Evolutionary conservation across 129 eudicot species (phyloP).

Genomic region (Oenanthe sinensis): DNA sequence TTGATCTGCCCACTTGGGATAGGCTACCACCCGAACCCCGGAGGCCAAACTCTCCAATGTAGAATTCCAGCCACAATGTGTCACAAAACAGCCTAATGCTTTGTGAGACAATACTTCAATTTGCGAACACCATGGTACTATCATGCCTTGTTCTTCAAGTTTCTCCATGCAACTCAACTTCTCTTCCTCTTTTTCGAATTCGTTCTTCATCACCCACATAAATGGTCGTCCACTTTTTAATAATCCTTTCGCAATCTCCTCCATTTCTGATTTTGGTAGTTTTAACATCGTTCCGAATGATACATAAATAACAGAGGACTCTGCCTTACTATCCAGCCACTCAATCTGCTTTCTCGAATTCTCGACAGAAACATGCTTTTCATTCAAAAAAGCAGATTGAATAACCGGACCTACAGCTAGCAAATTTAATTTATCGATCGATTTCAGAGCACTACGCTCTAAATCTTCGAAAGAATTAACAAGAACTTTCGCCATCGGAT

Average conservation of each 20-base stretch:
- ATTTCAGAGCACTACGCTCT: constrained; percentile 11
- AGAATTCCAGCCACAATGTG: constrained; percentile 15
- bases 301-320: constrained; percentile 16
- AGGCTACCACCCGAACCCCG: constrained; percentile 7
- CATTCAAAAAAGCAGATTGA: constrained; percentile 18
- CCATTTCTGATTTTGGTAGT: neutral
- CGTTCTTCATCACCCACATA: constrained; percentile 14
- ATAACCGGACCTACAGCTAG: constrained; percentile 24
- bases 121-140: constrained; percentile 10
- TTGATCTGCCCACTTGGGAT: constrained; percentile 12
- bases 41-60: constrained; percentile 6
- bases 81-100: constrained; percentile 2
- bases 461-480: constrained; percentile 24
- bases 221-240: constrained; percentile 16
- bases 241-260: constrained; percentile 22
- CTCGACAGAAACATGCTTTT: neutral
- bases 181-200: neutral
- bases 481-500: constrained; percentile 9
- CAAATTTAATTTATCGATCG: constrained; percentile 14
- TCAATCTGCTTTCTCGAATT: neutral
- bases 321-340: constrained; percentile 8
- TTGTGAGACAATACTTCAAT: neutral
- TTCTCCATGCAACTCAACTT: neutral
- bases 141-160: constrained; percentile 1
- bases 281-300: constrained; percentile 5